phyloP scores from a whole-genome alignment of 805 yeast species.

The Candida railenensis region DNA sequence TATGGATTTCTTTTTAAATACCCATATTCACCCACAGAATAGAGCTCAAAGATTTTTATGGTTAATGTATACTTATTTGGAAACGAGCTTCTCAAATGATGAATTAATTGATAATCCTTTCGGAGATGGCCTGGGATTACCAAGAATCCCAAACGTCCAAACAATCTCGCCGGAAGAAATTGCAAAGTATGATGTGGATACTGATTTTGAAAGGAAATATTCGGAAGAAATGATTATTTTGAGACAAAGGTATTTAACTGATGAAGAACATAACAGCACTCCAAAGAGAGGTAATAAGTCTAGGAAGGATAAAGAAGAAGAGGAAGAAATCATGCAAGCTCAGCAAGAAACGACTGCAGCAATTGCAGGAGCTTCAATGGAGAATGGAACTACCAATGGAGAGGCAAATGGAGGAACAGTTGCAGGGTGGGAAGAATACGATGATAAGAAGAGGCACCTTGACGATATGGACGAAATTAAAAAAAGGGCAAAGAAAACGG shows the following conservation, averaged over 20 bases:
- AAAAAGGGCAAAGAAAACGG: conserved; percentile 1
- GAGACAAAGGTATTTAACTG: conserved; percentile 39
- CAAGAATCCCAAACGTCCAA: conserved; percentile 38
- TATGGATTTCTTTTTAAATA: conserved; percentile 71
- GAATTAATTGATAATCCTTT: conserved; percentile 60
- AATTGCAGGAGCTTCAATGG: not conserved
- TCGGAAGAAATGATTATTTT: conserved; percentile 48
- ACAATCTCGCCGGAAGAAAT: conserved; percentile 24
- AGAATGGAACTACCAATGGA: not conserved
- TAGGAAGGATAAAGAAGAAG: conserved; percentile 20
- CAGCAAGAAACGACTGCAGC: not conserved
- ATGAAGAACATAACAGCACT: conserved; percentile 34
- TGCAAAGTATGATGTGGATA: conserved; percentile 43
- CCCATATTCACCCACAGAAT: conserved; percentile 57
- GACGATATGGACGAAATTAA: not conserved
- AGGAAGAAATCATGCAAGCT: conserved; percentile 5
- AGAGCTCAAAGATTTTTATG: conserved; percentile 77
- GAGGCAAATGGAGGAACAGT: not conserved
- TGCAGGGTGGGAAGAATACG: not conserved
- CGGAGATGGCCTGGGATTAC: conserved; percentile 31
- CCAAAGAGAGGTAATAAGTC: conserved; percentile 33
- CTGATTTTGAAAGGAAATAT: conserved; percentile 47
- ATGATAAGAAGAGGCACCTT: not conserved
- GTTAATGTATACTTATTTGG: conserved; percentile 78
- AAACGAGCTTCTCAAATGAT: conserved; percentile 60